Evolutionary conservation across 805 yeast species (phyloP).

Genomic region (Saturnispora galanensis): DNA sequence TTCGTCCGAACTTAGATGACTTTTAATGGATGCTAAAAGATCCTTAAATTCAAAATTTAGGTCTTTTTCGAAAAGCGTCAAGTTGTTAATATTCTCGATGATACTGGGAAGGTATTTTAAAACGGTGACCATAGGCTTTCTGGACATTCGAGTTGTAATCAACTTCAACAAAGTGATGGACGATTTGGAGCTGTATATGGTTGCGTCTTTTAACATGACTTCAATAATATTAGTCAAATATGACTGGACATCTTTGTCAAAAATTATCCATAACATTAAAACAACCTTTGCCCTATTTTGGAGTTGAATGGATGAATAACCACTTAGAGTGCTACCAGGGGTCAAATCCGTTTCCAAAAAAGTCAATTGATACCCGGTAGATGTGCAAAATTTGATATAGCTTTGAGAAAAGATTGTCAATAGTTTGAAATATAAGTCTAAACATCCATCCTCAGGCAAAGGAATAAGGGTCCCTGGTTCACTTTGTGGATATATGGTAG

Average conservation of each 20-base stretch:
- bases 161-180: conserved; percentile 7
- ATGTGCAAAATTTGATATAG: neutral
- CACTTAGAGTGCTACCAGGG: conserved; percentile 25
- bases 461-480: conserved; percentile 11
- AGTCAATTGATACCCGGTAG: conserved; percentile 1
- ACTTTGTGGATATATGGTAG: conserved; percentile 11
- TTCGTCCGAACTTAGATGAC: conserved; percentile 6
- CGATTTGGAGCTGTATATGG: conserved; percentile 7
- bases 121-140: conserved; percentile 15
- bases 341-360: conserved; percentile 15
- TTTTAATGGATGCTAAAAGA: conserved; percentile 10
- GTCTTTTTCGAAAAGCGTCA: conserved; percentile 1
- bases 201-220: conserved; percentile 12
- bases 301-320: conserved; percentile 18
- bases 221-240: conserved; percentile 18
- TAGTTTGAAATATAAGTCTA: conserved; percentile 25
- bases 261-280: conserved; percentile 22
- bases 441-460: conserved; percentile 20
- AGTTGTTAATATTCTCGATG: conserved; percentile 13
- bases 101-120: conserved; percentile 13
- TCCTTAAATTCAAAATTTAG: conserved; percentile 10
- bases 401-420: conserved; percentile 17
- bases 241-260: conserved; percentile 20
- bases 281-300: conserved; percentile 25
- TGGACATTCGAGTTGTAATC: conserved; percentile 7